Conservation (phyloP, 805 yeast species). For the Pichia thaimueangensis region DNA sequence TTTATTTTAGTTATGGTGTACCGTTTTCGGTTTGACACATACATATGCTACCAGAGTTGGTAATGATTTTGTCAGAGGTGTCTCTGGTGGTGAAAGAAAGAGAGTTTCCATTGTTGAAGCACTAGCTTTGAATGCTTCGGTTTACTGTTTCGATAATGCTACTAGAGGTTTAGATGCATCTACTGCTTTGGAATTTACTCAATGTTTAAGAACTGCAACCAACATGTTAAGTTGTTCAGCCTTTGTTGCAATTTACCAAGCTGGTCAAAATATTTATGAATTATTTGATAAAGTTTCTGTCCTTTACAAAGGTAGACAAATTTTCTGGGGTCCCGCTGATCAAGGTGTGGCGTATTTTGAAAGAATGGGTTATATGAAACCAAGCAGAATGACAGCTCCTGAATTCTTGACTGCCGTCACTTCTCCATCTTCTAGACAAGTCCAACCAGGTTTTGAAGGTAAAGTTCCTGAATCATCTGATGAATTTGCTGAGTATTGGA, state of each 20-base stretch:
- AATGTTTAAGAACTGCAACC: conserved; percentile 46
- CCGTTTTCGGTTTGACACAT: conserved; percentile 49
- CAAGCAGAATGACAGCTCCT: conserved; percentile 19
- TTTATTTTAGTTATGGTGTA: conserved; percentile 10
- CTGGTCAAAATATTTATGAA: conserved; percentile 59
- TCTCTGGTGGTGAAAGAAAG: conserved; percentile 82
- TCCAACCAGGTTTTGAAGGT: conserved; percentile 22
- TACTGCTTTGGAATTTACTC: conserved; percentile 69
- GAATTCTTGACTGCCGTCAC: conserved; percentile 24
- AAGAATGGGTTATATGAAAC: conserved; percentile 48
- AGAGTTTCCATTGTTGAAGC: conserved; percentile 82
- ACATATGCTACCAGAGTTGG: conserved; percentile 44
- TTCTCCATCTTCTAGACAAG: conserved; percentile 10
- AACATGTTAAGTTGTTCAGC: conserved; percentile 12
- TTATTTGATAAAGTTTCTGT: conserved; percentile 58
- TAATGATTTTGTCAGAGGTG: conserved; percentile 48
- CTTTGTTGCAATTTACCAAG: conserved; percentile 35
- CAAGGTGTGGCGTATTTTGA: conserved; percentile 53
- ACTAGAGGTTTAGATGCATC: conserved; percentile 84
- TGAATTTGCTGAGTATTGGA: conserved; percentile 60
- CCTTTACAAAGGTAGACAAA: conserved; percentile 53
- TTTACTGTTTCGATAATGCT: conserved; percentile 75
- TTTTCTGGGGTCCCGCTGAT: conserved; percentile 55
- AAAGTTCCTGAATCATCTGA: conserved; percentile 53
- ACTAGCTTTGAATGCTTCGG: conserved; percentile 53